These are phyloP conservation scores for Eimeria nieschulzi DNA, from an alignment of 169 alveolate genomes.

Conservation along the genomic window DNA sequence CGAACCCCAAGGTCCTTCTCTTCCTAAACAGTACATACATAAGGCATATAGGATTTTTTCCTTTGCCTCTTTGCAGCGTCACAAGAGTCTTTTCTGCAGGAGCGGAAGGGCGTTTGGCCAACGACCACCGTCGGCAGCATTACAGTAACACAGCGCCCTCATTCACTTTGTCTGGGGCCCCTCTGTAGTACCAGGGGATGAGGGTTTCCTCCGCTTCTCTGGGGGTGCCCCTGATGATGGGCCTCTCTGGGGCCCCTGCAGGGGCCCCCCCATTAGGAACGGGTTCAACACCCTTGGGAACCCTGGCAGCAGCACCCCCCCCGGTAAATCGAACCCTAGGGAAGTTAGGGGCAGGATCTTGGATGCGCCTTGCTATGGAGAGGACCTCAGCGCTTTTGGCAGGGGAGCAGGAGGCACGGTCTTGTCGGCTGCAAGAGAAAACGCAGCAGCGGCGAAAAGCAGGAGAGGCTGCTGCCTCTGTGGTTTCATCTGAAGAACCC, in stretches of 20 bases:
- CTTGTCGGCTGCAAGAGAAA: not conserved
- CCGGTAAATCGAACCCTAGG: constrained; percentile 39
- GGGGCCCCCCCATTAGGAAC: not conserved
- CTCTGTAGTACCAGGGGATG: constrained; percentile 27
- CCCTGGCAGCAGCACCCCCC: constrained; percentile 55
- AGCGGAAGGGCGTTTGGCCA: too few species aligned
- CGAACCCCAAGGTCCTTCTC: too few species aligned
- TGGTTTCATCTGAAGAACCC: not conserved
- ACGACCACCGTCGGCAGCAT: too few species aligned
- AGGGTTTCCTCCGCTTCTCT: constrained; percentile 20
- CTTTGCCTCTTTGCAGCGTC: not conserved
- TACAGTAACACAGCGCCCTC: too few species aligned
- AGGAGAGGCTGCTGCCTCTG: not conserved
- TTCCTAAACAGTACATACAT: too few species aligned
- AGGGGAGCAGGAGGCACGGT: not conserved
- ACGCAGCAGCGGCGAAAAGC: not conserved
- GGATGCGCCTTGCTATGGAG: constrained; percentile 38
- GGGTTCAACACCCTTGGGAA: constrained; percentile 3
- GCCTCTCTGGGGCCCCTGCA: constrained; percentile 8
- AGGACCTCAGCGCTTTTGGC: constrained; percentile 38
- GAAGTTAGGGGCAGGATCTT: constrained; percentile 20
- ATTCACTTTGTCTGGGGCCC: not conserved
- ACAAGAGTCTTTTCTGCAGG: not conserved
- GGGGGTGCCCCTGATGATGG: not conserved
- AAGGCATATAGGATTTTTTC: too few species aligned